Evolutionary conservation across 2,329 filamentous ascomycete genomes (phyloP).

Genomic region (Colletotrichum limetticola): DNA sequence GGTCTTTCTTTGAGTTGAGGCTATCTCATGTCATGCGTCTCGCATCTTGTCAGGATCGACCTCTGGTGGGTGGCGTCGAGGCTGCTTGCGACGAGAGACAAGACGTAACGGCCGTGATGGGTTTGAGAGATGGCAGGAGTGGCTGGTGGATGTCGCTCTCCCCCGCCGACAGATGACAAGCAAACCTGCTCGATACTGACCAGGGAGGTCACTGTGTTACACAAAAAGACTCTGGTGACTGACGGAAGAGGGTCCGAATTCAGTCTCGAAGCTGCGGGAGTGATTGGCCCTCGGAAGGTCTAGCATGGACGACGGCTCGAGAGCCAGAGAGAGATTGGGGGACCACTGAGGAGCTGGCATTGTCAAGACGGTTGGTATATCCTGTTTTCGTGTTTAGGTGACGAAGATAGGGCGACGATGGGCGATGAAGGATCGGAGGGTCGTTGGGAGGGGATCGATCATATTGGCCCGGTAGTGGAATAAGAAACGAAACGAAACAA

Average conservation of each 20-base stretch:
- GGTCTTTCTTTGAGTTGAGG: not conserved
- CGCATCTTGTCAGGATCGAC: not conserved
- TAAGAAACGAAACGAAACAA: constrained; percentile 33
- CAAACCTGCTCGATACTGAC: constrained; percentile 5
- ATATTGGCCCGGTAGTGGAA: not conserved
- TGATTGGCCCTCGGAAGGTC: not conserved
- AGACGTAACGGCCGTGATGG: not conserved
- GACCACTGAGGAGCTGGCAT: not conserved
- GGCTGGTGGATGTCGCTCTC: constrained; percentile 19
- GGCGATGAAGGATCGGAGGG: not conserved
- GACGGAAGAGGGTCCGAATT: constrained; percentile 3
- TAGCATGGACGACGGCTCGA: not conserved
- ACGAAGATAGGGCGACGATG: not conserved
- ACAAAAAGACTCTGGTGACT: constrained; percentile 1
- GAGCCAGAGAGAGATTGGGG: not conserved
- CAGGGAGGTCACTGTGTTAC: constrained; percentile 14
- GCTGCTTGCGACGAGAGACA: constrained; percentile 11
- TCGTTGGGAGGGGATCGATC: not conserved
- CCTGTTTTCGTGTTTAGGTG: not conserved
- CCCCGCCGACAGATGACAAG: constrained; percentile 19
- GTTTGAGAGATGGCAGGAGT: constrained; percentile 24
- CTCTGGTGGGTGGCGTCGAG: not conserved
- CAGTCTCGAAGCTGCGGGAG: not conserved
- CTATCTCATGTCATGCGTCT: not conserved
- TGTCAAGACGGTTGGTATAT: not conserved